A percentile compares a stretch with the other conserved stretches of the same genome.
These are phyloP conservation scores for Dendrobium nobile DNA, from an alignment of 106 monocot species.

Conservation along the genomic window DNA sequence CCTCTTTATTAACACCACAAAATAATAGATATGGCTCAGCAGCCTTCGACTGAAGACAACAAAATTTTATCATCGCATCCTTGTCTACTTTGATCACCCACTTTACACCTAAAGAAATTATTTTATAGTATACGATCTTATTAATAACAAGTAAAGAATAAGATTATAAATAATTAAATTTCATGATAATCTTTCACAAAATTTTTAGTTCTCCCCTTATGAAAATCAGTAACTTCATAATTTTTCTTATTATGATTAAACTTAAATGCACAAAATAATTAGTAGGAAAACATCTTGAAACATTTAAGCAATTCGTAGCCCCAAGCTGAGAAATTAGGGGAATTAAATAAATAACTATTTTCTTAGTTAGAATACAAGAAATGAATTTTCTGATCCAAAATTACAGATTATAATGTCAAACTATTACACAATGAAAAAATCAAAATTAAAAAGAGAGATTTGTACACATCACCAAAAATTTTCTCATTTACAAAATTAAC, in stretches of 20 bases:
- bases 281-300: neutral
- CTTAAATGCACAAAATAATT: neutral
- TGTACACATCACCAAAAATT: too few relatives aligned
- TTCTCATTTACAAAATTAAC: too few relatives aligned
- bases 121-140: neutral
- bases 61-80: conserved; percentile 73
- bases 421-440: too few relatives aligned
- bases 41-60: conserved; percentile 83
- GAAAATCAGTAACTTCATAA: neutral
- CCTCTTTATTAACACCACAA: conserved; percentile 56
- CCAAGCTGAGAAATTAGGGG: neutral
- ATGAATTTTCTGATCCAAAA: too few relatives aligned
- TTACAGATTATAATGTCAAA: too few relatives aligned
- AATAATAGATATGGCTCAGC: conserved; percentile 70
- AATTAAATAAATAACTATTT: neutral
- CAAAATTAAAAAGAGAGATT: too few relatives aligned
- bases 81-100: conserved; percentile 84
- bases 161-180: neutral
- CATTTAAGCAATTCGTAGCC: neutral
- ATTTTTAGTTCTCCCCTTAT: neutral
- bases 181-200: neutral
- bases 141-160: neutral
- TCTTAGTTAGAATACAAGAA: too few relatives aligned
- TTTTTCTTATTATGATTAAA: neutral
- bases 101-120: conserved; percentile 50